Base-by-base conservation (phyloP, 768 basidiomycete species). In the Mycena olivaceomarginata region DNA sequence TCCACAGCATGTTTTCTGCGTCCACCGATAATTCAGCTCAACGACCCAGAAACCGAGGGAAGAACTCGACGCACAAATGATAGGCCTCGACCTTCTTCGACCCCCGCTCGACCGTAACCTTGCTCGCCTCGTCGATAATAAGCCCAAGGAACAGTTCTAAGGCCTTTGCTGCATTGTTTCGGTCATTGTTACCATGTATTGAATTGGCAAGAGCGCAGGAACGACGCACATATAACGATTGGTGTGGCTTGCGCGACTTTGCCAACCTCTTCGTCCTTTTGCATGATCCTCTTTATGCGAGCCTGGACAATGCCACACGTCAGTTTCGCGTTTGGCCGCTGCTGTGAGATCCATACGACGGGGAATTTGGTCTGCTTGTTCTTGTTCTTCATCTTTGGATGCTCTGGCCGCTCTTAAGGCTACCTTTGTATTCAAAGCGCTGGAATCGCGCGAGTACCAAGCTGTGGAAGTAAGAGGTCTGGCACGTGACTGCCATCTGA, bases 271-370 rank as follows among this genome's bases (percentile, higher is more conserved):
- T 99, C 98, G 83, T 99, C 98, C 84, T 97, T 97, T 88, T 99
- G 98, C 96, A 99, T 99, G 72, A 99, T 98, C 88, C 97, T 96
- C 91, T 99, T 99, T 88, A 99, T 99, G 60, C 98, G 94, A 5
- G 98, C 98, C 97, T 98, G 46, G 45, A 20, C 7, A 31, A 62
- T 43, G 25, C 48, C 7, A 15, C 7, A 7, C 16, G 74, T 70
- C 56, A 65, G 37, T 20, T 68, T 22, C 7, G 62, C 12, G 37
- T 45, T 39, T 72, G 59, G 66, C 45, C 16, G 22, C 31, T 41
- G 31, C 46, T 63, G 41, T 53, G 11, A 62, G 75, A 70, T 67
- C 86, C 95, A 85, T 85, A 97, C 96, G 75, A 97, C 96, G 10
- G 97, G 96, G 82, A 98, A 98, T 80, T 96, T 96, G 12, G 96